Evolutionary conservation across 73 alveolate species (phyloP).

Genomic region (Paramecium sexaurelia): DNA sequence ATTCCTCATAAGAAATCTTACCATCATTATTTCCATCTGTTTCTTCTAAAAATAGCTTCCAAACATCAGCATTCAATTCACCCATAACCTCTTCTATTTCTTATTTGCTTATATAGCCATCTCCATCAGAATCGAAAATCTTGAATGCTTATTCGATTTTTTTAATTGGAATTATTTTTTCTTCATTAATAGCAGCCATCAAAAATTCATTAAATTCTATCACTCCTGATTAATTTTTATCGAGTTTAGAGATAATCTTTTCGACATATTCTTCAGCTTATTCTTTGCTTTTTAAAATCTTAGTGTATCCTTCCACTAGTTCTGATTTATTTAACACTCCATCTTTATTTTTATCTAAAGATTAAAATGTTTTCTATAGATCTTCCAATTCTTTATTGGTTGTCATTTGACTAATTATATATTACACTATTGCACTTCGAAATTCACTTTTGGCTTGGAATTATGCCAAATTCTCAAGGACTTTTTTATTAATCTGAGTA

Average conservation of each 20-base stretch:
- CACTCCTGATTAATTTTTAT: constrained; percentile 68
- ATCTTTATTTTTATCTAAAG: constrained; percentile 80
- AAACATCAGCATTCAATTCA: constrained; percentile 56
- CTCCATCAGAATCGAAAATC: constrained; percentile 71
- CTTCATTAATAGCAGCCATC: constrained; percentile 67
- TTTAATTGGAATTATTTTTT: constrained; percentile 58
- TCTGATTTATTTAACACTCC: constrained; percentile 80
- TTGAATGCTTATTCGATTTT: constrained; percentile 69
- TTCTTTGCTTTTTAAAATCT: constrained; percentile 40
- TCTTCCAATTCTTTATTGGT: constrained; percentile 66
- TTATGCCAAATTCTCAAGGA: constrained; percentile 36
- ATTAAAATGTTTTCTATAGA: constrained; percentile 70
- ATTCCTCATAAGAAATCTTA: constrained; percentile 64
- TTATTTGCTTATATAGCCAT: constrained; percentile 64
- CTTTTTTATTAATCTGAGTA: constrained; percentile 50
- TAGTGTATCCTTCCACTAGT: constrained; percentile 64
- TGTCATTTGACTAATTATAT: constrained; percentile 58
- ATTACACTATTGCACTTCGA: constrained; percentile 61
- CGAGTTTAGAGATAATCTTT: constrained; percentile 61
- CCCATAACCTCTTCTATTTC: constrained; percentile 67
- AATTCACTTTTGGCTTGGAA: constrained; percentile 56
- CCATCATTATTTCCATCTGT: constrained; percentile 69
- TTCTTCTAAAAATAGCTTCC: constrained; percentile 58
- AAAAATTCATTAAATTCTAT: constrained; percentile 70
- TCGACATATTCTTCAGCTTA: constrained; percentile 58